Base-by-base conservation (phyloP, 495 filamentous ascomycete genomes). In the Jackrogersella multiformis region DNA sequence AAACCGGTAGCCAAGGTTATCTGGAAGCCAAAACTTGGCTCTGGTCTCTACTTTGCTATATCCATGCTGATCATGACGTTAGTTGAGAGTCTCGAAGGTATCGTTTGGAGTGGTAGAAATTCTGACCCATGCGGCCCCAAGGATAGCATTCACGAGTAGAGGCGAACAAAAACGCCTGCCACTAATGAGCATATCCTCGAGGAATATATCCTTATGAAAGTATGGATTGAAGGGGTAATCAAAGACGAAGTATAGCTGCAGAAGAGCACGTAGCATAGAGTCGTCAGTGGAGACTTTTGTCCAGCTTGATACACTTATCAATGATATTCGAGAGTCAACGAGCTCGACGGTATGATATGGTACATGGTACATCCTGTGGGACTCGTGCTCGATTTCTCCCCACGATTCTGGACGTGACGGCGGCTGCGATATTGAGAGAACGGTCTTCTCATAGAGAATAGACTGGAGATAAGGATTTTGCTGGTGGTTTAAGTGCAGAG, bases 51-150 rank as follows among this genome's bases (percentile, higher is more conserved):
- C 65, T 1, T 57, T 66, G 13, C 60, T 66, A 53, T 78, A 73
- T 48, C 72, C 74, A 44, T 73, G 72, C 78, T 79, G 35, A 7
- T 10, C 12, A 26, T 15, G 15, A 2, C 15, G 48, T 68, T 24
- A 72, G 44, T 21, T 12, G 18, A 39, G 34, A 28, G 20, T 0
- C 6, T 10, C 8, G 20, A n/a, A 18, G 9, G 1, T 4, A 2
- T 44, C 1, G 8, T 54, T 28, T 0, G 5, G 18, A 9, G 18
- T 2, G n/a, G n/a, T 0, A 18, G 36, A 7, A 7, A 15, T 28
- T 45, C 75, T 76, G 68, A 80, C 78, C 53, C 64, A 78, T 66
- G 76, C 78, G 0, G 61, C 28, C 9, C 66, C 72, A 12, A 80
- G 70, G 6, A 80, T 20, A 6, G 74, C 67, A 32, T 80, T 80